A percentile compares a stretch with the other conserved stretches of the same genome.
Conservation (phyloP, 1,284 basidiomycete species). For the Marasmius sp. region DNA sequence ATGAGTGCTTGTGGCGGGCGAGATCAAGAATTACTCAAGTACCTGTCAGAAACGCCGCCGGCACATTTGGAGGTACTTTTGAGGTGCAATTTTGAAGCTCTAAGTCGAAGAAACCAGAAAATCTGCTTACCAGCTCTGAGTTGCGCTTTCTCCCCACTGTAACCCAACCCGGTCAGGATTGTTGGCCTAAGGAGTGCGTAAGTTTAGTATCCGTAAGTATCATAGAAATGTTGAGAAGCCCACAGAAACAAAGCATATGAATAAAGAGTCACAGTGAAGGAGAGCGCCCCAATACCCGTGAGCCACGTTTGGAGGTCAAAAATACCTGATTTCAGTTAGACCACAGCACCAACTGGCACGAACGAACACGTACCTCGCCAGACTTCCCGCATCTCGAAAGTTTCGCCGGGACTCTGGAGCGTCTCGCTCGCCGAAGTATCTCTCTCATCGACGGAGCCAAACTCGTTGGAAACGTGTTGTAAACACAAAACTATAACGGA, state of each 20-base stretch:
- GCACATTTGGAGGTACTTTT: conserved; percentile 59
- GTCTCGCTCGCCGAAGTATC: background rate
- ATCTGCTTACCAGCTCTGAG: conserved; percentile 47
- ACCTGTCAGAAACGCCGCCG: conserved; percentile 57
- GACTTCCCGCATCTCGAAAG: conserved; percentile 58
- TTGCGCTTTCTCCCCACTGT: conserved; percentile 48
- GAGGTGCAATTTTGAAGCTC: background rate
- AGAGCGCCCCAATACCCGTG: conserved; percentile 53
- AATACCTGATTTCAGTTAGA: conserved; percentile 31
- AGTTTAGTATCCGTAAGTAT: background rate
- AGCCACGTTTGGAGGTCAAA: conserved; percentile 58
- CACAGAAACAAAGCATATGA: conserved; percentile 62
- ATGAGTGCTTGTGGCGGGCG: background rate
- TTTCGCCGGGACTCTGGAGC: conserved; percentile 41
- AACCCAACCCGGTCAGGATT: conserved; percentile 56
- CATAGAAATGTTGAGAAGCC: conserved; percentile 11
- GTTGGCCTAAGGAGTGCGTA: conserved; percentile 40
- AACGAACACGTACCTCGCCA: conserved; percentile 49
- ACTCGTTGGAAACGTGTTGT: background rate
- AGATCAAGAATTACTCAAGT: background rate
- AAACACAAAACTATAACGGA: background rate
- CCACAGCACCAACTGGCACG: conserved; percentile 37
- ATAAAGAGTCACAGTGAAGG: conserved; percentile 55
- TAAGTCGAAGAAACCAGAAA: background rate
- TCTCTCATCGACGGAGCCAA: background rate